Percentiles rank a stretch among this genome's conserved stretches.
Conservation (phyloP, 371 early-diverging fungal species). For the Chytridium lagenaria region DNA sequence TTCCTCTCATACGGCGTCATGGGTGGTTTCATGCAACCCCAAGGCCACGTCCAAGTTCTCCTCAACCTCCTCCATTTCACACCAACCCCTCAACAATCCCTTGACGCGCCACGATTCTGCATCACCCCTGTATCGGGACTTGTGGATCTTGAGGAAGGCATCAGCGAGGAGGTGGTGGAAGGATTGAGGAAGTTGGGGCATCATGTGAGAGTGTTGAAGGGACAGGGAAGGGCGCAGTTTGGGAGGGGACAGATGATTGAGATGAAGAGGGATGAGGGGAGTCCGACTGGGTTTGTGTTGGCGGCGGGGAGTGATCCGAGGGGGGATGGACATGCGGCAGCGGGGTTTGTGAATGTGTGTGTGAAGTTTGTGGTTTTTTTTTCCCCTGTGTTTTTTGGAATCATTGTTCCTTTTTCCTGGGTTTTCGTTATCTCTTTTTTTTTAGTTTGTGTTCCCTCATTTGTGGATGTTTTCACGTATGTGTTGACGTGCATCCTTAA, state of each 20-base stretch:
- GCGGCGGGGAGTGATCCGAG: conserved; percentile 33
- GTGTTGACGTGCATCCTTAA: too few relatives aligned
- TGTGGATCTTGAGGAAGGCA: conserved; percentile 70
- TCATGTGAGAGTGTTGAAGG: conserved; percentile 51
- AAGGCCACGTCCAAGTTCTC: conserved; percentile 83
- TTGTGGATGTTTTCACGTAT: too few relatives aligned
- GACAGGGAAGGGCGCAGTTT: conserved; percentile 62
- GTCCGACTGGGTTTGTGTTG: conserved; percentile 32
- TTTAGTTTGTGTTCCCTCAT: too few relatives aligned
- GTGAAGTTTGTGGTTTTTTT: too few relatives aligned
- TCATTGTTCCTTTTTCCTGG: too few relatives aligned
- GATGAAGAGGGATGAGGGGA: conserved; percentile 21
- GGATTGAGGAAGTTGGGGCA: conserved; percentile 68
- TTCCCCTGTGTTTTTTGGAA: too few relatives aligned
- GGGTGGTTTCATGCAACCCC: conserved; percentile 75
- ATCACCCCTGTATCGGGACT: conserved; percentile 35
- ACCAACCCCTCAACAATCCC: conserved; percentile 67
- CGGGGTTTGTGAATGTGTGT: neutral
- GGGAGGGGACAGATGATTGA: conserved; percentile 78
- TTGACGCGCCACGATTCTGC: conserved; percentile 77
- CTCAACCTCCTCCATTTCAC: conserved; percentile 67
- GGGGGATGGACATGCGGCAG: conserved; percentile 28
- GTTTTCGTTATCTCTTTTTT: too few relatives aligned
- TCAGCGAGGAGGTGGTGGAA: conserved; percentile 49
- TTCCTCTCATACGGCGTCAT: conserved; percentile 49